Percentiles rank a stretch among this genome's conserved stretches.
Evolutionary conservation across 805 yeast genomes (phyloP).

Genomic region (Lipomyces kockii): DNA sequence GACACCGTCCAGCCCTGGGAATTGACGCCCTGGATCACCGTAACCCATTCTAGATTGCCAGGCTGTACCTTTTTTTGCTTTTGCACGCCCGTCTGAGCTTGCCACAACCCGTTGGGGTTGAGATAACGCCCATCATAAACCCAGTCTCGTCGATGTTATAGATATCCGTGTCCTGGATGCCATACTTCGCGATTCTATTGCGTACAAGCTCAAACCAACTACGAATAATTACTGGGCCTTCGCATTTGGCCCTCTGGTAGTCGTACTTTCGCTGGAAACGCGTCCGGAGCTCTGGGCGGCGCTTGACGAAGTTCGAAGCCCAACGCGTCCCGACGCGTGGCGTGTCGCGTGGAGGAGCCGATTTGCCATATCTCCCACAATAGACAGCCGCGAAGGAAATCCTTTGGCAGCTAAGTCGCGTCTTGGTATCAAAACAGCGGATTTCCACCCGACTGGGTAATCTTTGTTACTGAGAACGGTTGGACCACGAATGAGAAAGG

Average conservation of each 20-base stretch:
- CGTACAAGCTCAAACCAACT: constrained; percentile 3
- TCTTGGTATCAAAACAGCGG: constrained; percentile 12
- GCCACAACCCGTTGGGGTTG: constrained; percentile 9
- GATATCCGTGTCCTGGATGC: neutral
- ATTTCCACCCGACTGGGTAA: neutral
- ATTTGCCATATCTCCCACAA: too few relatives aligned
- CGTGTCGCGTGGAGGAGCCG: too few relatives aligned
- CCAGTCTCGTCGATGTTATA: constrained; percentile 19
- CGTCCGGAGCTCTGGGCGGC: neutral
- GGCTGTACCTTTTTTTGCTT: neutral
- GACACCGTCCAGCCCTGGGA: constrained; percentile 19
- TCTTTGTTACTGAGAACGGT: too few relatives aligned
- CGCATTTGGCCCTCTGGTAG: constrained; percentile 5
- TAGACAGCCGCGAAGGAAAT: too few relatives aligned
- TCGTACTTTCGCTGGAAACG: neutral
- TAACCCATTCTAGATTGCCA: constrained; percentile 20
- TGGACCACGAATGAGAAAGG: too few relatives aligned
- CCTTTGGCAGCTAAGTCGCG: neutral
- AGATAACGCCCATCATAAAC: constrained; percentile 9
- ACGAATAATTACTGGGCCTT: neutral
- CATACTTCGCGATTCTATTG: neutral
- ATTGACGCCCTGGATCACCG: constrained; percentile 18
- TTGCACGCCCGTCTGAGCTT: too few relatives aligned
- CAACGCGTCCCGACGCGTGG: too few relatives aligned
- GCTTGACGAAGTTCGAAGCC: neutral